Conservation (phyloP, 2,329 filamentous ascomycete genomes). For the Beauveria bassiana region DNA sequence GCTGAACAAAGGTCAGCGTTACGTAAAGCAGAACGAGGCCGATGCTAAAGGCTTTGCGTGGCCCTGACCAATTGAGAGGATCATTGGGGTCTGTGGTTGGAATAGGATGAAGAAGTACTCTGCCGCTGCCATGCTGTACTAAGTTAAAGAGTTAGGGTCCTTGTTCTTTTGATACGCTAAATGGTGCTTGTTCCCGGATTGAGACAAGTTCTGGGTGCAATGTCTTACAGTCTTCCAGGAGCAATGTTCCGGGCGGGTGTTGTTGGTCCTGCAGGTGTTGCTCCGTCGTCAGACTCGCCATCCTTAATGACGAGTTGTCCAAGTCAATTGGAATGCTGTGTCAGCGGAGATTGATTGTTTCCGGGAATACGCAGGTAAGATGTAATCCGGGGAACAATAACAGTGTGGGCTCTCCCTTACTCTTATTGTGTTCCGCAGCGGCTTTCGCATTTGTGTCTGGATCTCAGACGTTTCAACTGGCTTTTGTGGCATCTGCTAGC, state of each 20-base stretch:
- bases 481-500: neutral
- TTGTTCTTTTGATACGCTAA: neutral
- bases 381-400: neutral
- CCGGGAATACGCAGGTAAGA: neutral
- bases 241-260: constrained; percentile 1
- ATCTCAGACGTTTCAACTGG: neutral
- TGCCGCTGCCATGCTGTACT: neutral
- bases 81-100: constrained; percentile 14
- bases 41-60: neutral
- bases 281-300: neutral
- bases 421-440: neutral
- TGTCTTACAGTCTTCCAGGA: neutral
- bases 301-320: neutral
- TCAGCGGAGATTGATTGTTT: neutral
- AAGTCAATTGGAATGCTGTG: neutral
- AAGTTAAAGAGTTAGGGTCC: neutral
- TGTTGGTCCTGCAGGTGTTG: neutral
- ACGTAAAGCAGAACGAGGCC: constrained; percentile 2
- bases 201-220: neutral
- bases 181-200: neutral
- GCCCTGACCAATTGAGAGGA: constrained; percentile 9
- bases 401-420: neutral
- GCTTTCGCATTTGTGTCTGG: neutral
- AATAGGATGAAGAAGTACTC: constrained; percentile 10
- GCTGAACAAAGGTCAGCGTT: neutral